Conservation (phyloP, 371 early-diverging fungal genomes). For the Massospora cicadina region DNA sequence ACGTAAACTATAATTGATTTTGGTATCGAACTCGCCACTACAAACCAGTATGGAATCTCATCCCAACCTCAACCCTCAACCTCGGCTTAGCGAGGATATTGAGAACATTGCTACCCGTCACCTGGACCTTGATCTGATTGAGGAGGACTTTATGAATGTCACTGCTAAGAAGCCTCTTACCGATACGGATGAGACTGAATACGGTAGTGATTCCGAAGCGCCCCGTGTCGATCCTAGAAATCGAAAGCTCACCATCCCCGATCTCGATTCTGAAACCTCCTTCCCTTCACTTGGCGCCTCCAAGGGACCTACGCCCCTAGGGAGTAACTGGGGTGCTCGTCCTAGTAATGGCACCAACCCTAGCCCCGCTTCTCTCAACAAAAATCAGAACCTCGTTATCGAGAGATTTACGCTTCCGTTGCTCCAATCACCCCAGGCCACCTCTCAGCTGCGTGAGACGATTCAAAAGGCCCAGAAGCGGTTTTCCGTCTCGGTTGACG, state of each 20-base stretch:
- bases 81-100: neutral
- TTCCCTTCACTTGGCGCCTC: slow-evolving; percentile 11
- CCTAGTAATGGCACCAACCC: neutral
- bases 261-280: slow-evolving; percentile 9
- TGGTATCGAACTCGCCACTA: too few relatives aligned
- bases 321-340: neutral
- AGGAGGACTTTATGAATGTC: neutral
- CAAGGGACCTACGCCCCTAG: neutral
- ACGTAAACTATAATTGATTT: too few relatives aligned
- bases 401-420: slow-evolving; percentile 43
- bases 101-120: slow-evolving; percentile 7
- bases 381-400: slow-evolving; percentile 18
- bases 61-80: neutral
- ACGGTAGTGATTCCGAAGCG: neutral
- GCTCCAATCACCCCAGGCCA: slow-evolving; percentile 28
- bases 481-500: slow-evolving; percentile 59
- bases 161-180: neutral
- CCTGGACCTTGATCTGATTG: slow-evolving; percentile 3
- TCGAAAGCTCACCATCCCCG: slow-evolving; percentile 1
- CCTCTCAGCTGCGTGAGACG: slow-evolving; percentile 13
- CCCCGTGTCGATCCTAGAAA: neutral
- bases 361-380: neutral
- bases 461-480: slow-evolving; percentile 31
- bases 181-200: neutral
- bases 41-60: neutral